phyloP scores from a whole-genome alignment of 768 basidiomycete genomes.

The Hypholoma sublateritium region DNA sequence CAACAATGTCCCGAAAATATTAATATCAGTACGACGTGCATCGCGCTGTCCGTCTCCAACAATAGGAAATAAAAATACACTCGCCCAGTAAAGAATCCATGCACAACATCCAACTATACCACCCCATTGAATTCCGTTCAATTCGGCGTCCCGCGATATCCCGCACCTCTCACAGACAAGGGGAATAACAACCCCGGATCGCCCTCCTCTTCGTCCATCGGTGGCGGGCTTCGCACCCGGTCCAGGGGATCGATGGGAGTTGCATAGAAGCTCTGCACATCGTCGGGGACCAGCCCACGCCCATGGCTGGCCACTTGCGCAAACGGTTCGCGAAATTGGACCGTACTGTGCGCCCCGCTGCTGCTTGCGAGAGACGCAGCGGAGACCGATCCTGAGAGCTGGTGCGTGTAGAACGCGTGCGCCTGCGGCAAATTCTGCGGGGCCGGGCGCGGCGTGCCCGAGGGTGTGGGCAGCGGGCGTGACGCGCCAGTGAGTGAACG shows the following conservation, averaged over 20 bases:
- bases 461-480: background rate
- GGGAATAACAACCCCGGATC: slow-evolving; percentile 36
- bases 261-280: slow-evolving; percentile 3
- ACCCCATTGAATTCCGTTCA: background rate
- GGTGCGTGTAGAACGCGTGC: background rate
- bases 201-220: slow-evolving; percentile 7
- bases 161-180: slow-evolving; percentile 34
- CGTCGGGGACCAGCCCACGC: background rate
- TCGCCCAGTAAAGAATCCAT: background rate
- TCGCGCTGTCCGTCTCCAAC: background rate
- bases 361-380: background rate
- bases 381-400: background rate
- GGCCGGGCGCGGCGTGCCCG: background rate
- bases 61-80: background rate
- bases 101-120: no score
- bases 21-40: background rate
- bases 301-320: background rate
- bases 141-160: slow-evolving; percentile 20
- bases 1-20: background rate
- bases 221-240: background rate
- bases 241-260: slow-evolving; percentile 9
- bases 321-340: background rate
- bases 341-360: background rate
- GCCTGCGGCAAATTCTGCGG: background rate
- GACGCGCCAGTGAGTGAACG: background rate